phyloP scores from a whole-genome alignment of 768 basidiomycete genomes.

The Boletellus ananas region DNA sequence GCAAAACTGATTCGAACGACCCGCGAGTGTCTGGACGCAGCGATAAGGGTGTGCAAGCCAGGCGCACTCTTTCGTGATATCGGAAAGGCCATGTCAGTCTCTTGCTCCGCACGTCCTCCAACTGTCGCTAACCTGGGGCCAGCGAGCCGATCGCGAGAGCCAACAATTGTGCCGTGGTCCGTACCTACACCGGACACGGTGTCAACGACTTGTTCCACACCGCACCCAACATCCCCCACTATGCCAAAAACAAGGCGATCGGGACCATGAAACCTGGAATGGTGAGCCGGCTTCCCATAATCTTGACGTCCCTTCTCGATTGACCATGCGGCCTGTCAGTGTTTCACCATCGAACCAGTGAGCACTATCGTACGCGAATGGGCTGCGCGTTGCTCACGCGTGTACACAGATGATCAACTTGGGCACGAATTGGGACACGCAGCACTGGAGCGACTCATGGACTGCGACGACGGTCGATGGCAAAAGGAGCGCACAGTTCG shows the following conservation, averaged over 20 bases:
- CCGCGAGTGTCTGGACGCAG: constrained; percentile 78
- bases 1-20: constrained; percentile 78
- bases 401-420: constrained; percentile 82
- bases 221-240: constrained; percentile 88
- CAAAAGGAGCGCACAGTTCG: constrained; percentile 91
- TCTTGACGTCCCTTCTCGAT: background rate
- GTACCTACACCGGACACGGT: constrained; percentile 90
- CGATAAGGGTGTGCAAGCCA: constrained; percentile 92
- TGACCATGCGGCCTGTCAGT: constrained; percentile 30
- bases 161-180: constrained; percentile 85
- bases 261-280: constrained; percentile 93
- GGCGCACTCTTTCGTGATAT: constrained; percentile 87
- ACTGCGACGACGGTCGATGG: constrained; percentile 93
- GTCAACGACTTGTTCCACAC: constrained; percentile 84
- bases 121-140: constrained; percentile 8
- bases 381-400: constrained; percentile 1
- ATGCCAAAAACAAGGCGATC: constrained; percentile 89
- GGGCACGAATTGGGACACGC: constrained; percentile 69
- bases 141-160: constrained; percentile 84
- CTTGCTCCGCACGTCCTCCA: constrained; percentile 8
- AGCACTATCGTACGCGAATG: constrained; percentile 16
- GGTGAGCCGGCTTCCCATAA: constrained; percentile 44
- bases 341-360: constrained; percentile 80
- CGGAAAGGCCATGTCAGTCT: constrained; percentile 75
- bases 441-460: constrained; percentile 95